Percentiles rank a stretch among this genome's conserved stretches.
phyloP scores from a whole-genome alignment of 1,139 yeast species.

The Suzukiozyma palmioleophila region DNA sequence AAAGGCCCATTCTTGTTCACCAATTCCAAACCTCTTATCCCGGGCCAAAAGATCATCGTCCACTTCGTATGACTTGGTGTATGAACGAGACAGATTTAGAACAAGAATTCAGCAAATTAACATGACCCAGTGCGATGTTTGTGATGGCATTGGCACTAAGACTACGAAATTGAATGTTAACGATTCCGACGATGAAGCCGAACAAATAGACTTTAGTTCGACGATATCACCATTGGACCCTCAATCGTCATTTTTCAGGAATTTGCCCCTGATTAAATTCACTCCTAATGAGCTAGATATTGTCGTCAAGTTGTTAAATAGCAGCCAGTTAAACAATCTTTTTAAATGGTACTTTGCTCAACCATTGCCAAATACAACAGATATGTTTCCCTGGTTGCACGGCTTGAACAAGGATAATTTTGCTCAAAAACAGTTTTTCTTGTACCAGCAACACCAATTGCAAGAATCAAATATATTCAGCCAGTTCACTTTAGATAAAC shows the following conservation, averaged over 20 bases:
- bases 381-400: conserved; percentile 89
- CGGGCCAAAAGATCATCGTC: conserved; percentile 37
- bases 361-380: conserved; percentile 61
- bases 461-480: conserved; percentile 7
- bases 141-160: conserved; percentile 34
- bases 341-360: conserved; percentile 46
- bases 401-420: conserved; percentile 55
- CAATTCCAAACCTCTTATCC: conserved; percentile 8
- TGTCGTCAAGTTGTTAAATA: conserved; percentile 20
- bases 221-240: conserved; percentile 23
- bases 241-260: conserved; percentile 16
- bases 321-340: conserved; percentile 27
- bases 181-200: background rate
- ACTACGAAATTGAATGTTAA: conserved; percentile 33
- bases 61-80: conserved; percentile 37
- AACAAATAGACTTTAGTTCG: background rate
- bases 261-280: conserved; percentile 4
- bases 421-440: conserved; percentile 44
- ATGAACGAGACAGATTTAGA: conserved; percentile 42
- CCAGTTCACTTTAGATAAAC: conserved; percentile 12
- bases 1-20: conserved; percentile 9
- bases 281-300: conserved; percentile 1
- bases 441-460: conserved; percentile 23
- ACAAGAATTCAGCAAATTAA: conserved; percentile 20
- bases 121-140: conserved; percentile 28